These are phyloP conservation scores for Mitragyna speciosa DNA, from an alignment of 257 asterid species.

Conservation along the genomic window DNA sequence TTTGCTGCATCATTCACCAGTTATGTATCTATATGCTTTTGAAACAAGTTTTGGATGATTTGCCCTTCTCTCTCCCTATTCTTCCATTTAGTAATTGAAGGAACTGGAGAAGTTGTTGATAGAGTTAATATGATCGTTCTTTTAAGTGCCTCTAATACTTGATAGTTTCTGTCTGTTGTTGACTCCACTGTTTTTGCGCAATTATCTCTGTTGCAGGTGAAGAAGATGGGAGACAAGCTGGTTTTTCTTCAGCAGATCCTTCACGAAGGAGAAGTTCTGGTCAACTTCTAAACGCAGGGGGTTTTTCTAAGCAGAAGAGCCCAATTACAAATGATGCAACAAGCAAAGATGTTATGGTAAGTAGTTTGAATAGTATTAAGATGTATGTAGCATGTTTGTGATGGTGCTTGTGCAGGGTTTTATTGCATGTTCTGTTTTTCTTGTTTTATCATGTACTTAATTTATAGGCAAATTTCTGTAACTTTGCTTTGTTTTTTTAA, in stretches of 20 bases:
- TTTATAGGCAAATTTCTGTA: background rate
- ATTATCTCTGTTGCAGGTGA: conserved; percentile 48
- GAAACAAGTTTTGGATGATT: background rate
- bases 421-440: background rate
- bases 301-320: conserved; percentile 64
- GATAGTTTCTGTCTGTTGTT: background rate
- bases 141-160: background rate
- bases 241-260: conserved; percentile 69
- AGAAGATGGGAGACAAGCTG: conserved; percentile 72
- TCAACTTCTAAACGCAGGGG: conserved; percentile 53
- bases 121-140: background rate
- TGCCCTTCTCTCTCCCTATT: background rate
- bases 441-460: background rate
- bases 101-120: background rate
- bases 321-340: conserved; percentile 68
- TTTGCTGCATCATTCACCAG: background rate
- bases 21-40: background rate
- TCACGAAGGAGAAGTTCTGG: conserved; percentile 64
- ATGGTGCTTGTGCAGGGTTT: background rate
- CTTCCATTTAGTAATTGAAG: background rate
- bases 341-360: conserved; percentile 86
- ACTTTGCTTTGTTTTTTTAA: background rate
- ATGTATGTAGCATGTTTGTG: background rate
- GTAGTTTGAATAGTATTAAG: conserved; percentile 29
- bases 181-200: background rate